phyloP scores from a whole-genome alignment of 345 rosid genomes.

The Acer yangbiense region DNA sequence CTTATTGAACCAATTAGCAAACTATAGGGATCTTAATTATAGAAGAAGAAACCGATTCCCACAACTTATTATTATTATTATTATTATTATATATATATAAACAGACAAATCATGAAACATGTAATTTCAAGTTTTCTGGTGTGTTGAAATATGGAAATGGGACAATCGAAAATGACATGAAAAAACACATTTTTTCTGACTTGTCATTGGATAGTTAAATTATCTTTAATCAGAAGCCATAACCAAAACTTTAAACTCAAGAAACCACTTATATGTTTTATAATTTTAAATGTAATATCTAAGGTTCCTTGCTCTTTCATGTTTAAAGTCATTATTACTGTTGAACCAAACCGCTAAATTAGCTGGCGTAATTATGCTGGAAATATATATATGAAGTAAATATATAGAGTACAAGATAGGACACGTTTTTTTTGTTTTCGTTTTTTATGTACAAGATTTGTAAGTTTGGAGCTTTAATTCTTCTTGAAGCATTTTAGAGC shows the following conservation, averaged over 20 bases:
- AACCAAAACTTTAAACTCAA: slow-evolving; percentile 33
- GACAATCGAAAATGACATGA: slow-evolving; percentile 27
- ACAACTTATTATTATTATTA: background rate
- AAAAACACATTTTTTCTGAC: background rate
- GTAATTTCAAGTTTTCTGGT: slow-evolving; percentile 21
- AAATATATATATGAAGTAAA: background rate
- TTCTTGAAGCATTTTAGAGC: background rate
- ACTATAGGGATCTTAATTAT: background rate
- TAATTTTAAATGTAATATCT: slow-evolving; percentile 3
- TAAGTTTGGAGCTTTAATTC: slow-evolving; percentile 2
- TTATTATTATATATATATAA: background rate
- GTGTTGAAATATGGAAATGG: slow-evolving; percentile 7
- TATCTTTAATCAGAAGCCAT: slow-evolving; percentile 38
- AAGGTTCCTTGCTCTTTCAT: slow-evolving; percentile 18
- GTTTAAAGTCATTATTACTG: slow-evolving; percentile 26
- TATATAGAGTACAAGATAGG: background rate
- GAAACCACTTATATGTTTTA: slow-evolving; percentile 19
- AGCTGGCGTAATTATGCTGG: background rate
- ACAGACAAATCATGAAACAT: slow-evolving; percentile 33
- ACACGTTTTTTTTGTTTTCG: too few relatives aligned
- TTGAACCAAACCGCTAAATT: slow-evolving; percentile 19
- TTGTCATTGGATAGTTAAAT: slow-evolving; percentile 7
- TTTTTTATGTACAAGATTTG: background rate
- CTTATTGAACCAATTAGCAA: background rate
- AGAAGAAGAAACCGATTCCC: slow-evolving; percentile 7